Evolutionary conservation across 768 basidiomycete species (phyloP), one percentile per base, ranked within the genome.

Genomic region (Xerocomus potaroensis): DNA sequence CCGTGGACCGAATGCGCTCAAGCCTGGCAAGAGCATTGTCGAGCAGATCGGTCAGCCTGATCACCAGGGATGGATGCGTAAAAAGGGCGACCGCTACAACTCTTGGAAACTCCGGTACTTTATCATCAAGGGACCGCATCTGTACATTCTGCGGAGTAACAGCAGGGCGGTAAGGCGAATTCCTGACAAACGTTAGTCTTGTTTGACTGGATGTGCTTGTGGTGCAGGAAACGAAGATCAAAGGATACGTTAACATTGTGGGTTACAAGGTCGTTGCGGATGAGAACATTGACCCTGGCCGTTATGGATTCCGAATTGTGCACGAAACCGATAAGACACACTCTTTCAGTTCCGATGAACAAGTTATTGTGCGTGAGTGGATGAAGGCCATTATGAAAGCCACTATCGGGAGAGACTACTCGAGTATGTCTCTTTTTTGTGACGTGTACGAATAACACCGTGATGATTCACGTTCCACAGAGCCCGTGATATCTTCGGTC

Each of bases 361-460:
- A 91, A 66, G 59, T 70, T 1, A 69, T 81, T 30, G 77, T 96
- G 39, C 81, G 96, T n/a, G 91, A 91, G 54, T 98, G 96, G 95
- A 98, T 98, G 96, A 99, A 98, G 71, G 91, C 94, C 8, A 81
- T 99, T 55, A 97, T 98, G 91, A 99, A 98, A 65, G 91, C 95
- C 3, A 97, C 95, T 11, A 99, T 99, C 56, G 85, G 81, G 8
- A 74, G 96, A 46, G 96, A 98, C 64, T 97, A 94, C 62, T 78
- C 85, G 8, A 87, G 92, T 94, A 58, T 31, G 85, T 74, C 45
- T n/a, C 8, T 5, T 21, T 32, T 44, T 41, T 37, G 33, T 7
- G 10, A 22, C 26, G 9, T 21, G 3, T 7, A 9, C 21, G 42
- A 24, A 39, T 35, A 33, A 16, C 5, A 21, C 23, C 14, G 19